phyloP scores from a whole-genome alignment of 345 rosid species.

The Noccaea bulbosa region DNA sequence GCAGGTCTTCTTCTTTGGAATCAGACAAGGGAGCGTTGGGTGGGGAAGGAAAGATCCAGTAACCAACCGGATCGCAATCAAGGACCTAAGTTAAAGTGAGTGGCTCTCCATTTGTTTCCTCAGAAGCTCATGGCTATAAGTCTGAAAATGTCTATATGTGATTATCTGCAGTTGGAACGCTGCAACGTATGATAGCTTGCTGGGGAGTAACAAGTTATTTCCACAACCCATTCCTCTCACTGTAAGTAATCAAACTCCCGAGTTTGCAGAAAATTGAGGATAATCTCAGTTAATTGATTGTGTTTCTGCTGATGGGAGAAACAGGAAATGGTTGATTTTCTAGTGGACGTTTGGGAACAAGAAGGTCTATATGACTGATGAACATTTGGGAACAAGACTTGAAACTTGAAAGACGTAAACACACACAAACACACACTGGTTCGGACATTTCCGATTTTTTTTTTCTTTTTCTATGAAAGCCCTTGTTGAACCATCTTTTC shows the following conservation, averaged over 20 bases:
- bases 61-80: conserved; percentile 42
- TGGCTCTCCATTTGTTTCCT: conserved; percentile 29
- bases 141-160: background rate
- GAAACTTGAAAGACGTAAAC: background rate
- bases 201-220: conserved; percentile 84
- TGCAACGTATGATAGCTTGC: conserved; percentile 68
- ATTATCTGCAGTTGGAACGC: conserved; percentile 74
- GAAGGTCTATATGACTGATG: conserved; percentile 82
- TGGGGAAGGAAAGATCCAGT: conserved; percentile 58
- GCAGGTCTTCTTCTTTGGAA: conserved; percentile 86
- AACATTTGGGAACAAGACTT: conserved; percentile 12
- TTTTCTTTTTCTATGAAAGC: conserved; percentile 17
- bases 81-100: conserved; percentile 71
- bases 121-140: conserved; percentile 2
- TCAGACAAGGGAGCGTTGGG: conserved; percentile 80
- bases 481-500: conserved; percentile 30
- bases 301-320: conserved; percentile 14
- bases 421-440: conserved; percentile 14
- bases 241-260: conserved; percentile 46
- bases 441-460: conserved; percentile 33
- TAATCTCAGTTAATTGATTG: background rate
- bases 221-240: conserved; percentile 76
- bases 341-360: conserved; percentile 90
- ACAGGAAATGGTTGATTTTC: conserved; percentile 96
- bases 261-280: background rate